A percentile compares a stretch with the other conserved stretches of the same genome.
These are phyloP conservation scores for Aphanoascus verrucosus DNA, from an alignment of 2,329 filamentous ascomycete species.

Conservation along the genomic window DNA sequence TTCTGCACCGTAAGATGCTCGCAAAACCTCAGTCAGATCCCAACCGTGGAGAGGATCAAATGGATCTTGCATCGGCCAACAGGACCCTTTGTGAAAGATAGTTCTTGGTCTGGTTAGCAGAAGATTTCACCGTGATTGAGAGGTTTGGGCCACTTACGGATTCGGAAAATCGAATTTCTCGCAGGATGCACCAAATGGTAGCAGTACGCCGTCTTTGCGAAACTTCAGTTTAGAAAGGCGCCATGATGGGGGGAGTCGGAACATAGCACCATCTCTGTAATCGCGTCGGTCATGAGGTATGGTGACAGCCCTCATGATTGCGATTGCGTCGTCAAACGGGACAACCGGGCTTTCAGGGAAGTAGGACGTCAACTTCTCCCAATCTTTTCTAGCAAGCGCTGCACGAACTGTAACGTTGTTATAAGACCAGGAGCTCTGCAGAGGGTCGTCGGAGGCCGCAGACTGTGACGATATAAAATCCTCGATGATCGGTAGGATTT, in stretches of 20 bases:
- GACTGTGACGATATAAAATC: constrained; percentile 9
- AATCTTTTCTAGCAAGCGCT: neutral
- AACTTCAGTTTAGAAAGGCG: constrained; percentile 26
- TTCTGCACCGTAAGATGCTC: constrained; percentile 19
- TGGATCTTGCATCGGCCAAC: constrained; percentile 32
- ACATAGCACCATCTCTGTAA: constrained; percentile 25
- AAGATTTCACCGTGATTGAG: neutral
- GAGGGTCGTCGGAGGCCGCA: neutral
- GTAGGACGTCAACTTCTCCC: neutral
- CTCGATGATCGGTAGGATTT: constrained; percentile 26
- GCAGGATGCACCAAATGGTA: constrained; percentile 31
- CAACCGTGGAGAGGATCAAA: constrained; percentile 33
- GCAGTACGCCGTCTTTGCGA: constrained; percentile 30
- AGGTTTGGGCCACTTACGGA: constrained; percentile 27
- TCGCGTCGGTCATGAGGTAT: constrained; percentile 24
- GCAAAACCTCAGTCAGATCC: constrained; percentile 22
- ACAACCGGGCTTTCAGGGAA: neutral
- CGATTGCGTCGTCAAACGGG: constrained; percentile 15
- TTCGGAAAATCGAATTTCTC: constrained; percentile 31
- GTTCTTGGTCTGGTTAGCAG: constrained; percentile 22
- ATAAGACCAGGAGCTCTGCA: neutral
- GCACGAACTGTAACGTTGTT: neutral
- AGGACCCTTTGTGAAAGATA: constrained; percentile 22
- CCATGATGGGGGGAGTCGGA: constrained; percentile 17
- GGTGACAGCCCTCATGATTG: constrained; percentile 23